Base-by-base conservation (phyloP, 805 yeast species). In the Priceomyces fermenticarens region DNA sequence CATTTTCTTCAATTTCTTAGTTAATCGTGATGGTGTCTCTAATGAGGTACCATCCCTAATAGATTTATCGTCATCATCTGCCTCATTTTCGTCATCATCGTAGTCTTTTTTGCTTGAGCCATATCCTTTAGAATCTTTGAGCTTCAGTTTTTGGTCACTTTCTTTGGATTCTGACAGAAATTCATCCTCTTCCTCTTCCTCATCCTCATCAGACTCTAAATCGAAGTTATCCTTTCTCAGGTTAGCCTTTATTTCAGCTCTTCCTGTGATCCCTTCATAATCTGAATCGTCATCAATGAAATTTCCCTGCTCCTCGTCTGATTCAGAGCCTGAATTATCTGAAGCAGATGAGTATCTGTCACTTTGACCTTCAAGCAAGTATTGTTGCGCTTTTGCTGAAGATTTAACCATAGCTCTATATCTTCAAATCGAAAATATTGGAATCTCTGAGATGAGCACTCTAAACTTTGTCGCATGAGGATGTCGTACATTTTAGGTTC, bases 1-100 rank as follows among this genome's bases (percentile, higher is more conserved):
- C 26, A 83, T 65, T 48, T 71, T 75, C 49, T 82, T 80, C 30
- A 82, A 65, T 48, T 77, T 74, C 10, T 41, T 52, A n/a, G 43
- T 40, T 8, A 26, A 7, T 14, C 53, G 36, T 32, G 39, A 46
- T 35, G 66, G 66, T 2, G 52, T 42, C 25, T 45, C 50, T 39
- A 25, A 10, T 10, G 11, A 17, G 11, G 10, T 16, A n/a, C 11
- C 35, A 10, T 32, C 33, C 11, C 17, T n/a, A 31, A 12, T 15
- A 14, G 33, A 12, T 4, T 47, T 57, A 9, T 48, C 49, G 5
- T 45, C 39, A 27, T 39, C 49, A 27, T 42, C 9, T 26, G 14
- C 35, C 8, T 31, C 34, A 10, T 11, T 4, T 30, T 38, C 37
- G 15, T 45, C 46, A 43, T 23, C 38, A 30, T 32, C 45, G 40